Evolutionary conservation across 2,329 filamentous ascomycete genomes (phyloP).

Genomic region (Neonectria ditissima): DNA sequence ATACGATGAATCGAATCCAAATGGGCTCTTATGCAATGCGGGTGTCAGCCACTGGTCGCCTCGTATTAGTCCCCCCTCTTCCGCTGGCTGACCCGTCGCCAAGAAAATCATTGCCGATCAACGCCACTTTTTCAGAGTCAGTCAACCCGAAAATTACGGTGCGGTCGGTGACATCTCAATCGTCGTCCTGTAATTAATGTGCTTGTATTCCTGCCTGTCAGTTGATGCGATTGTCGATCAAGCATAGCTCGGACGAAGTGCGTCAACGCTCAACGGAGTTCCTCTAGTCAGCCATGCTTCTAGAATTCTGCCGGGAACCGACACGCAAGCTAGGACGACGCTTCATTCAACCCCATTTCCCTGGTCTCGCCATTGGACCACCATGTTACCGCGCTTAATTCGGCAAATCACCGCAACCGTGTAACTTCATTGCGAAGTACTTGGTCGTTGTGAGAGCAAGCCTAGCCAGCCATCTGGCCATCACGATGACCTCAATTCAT

Average conservation of each 20-base stretch:
- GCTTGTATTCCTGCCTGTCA: neutral
- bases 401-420: neutral
- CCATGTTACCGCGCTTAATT: neutral
- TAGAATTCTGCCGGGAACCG: constrained; percentile 16
- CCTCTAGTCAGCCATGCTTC: constrained; percentile 3
- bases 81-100: neutral
- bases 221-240: neutral
- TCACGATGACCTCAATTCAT: neutral
- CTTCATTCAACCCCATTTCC: constrained; percentile 11
- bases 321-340: constrained; percentile 16
- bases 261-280: constrained; percentile 19
- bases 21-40: neutral
- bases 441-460: neutral
- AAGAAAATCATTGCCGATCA: constrained; percentile 17
- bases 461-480: neutral
- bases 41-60: constrained; percentile 15
- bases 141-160: neutral
- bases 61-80: neutral
- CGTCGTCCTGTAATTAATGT: constrained; percentile 4
- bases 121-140: neutral
- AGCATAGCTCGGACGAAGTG: neutral
- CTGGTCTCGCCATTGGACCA: neutral
- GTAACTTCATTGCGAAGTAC: neutral
- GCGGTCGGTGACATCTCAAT: neutral
- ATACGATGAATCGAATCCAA: constrained; percentile 3